Percentiles rank a stretch among this genome's conserved stretches.
Evolutionary conservation across 768 basidiomycete genomes (phyloP).

Genomic region (Auriscalpium microsporum): DNA sequence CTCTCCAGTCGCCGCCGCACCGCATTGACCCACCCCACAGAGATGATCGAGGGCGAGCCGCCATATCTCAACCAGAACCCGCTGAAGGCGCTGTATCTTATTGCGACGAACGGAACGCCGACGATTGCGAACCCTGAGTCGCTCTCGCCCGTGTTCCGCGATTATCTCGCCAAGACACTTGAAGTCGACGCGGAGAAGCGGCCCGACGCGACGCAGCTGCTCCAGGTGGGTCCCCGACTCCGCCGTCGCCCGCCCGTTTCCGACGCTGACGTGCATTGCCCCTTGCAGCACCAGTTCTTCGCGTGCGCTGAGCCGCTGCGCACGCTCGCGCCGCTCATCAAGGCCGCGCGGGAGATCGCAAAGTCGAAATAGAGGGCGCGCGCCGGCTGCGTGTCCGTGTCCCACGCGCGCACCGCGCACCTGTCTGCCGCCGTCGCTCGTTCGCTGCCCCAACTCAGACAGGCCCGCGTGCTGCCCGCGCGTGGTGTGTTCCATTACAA

Average conservation of each 20-base stretch:
- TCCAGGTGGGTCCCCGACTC: constrained; percentile 47
- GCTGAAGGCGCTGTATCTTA: constrained; percentile 92
- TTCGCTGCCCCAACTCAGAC: too few relatives aligned
- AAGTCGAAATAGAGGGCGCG: constrained; percentile 36
- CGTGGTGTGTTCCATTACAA: too few relatives aligned
- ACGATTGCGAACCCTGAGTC: constrained; percentile 87
- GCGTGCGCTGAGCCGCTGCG: constrained; percentile 78
- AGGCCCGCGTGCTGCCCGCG: too few relatives aligned
- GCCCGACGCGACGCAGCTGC: constrained; percentile 73
- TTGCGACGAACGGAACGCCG: constrained; percentile 97
- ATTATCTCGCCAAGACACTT: constrained; percentile 80
- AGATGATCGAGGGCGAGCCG: constrained; percentile 98
- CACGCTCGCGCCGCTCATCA: constrained; percentile 83
- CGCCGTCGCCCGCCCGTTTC: neutral
- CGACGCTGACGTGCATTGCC: neutral
- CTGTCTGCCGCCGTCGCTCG: too few relatives aligned
- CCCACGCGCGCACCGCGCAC: too few relatives aligned
- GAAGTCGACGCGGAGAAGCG: constrained; percentile 95
- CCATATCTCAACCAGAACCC: constrained; percentile 97
- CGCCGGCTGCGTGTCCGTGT: too few relatives aligned
- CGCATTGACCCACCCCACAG: constrained; percentile 28
- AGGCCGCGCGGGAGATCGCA: constrained; percentile 82
- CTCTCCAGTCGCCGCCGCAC: neutral
- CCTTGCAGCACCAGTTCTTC: constrained; percentile 75
- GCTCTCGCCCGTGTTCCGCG: constrained; percentile 70